These are phyloP conservation scores for Parastagonospora nodorum DNA, from an alignment of 2,329 filamentous ascomycete species.

Conservation along the genomic window DNA sequence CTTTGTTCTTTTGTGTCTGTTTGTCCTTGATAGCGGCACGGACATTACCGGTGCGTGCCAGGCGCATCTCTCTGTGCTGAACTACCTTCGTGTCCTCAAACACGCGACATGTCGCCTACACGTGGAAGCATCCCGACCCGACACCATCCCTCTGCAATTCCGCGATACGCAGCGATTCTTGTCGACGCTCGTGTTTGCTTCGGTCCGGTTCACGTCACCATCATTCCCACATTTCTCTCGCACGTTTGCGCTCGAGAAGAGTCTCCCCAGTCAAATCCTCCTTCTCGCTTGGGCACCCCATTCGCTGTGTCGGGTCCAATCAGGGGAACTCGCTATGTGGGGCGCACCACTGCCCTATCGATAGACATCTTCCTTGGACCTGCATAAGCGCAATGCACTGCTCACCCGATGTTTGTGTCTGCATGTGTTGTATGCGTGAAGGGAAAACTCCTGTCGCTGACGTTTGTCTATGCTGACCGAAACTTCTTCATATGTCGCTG, in stretches of 20 bases:
- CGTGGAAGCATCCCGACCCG: not conserved
- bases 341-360: slow-evolving; percentile 5
- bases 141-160: not conserved
- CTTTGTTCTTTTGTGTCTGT: not conserved
- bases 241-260: slow-evolving; percentile 1
- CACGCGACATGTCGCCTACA: not conserved
- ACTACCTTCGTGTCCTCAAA: slow-evolving; percentile 1
- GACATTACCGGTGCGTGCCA: not conserved
- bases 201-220: not conserved
- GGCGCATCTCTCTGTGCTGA: not conserved
- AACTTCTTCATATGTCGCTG: too few relatives aligned
- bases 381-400: too few relatives aligned
- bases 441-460: too few relatives aligned
- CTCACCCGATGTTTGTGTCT: too few relatives aligned
- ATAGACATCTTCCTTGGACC: not conserved
- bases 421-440: too few relatives aligned
- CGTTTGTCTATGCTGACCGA: too few relatives aligned
- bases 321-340: not conserved
- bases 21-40: not conserved
- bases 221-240: not conserved
- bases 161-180: not conserved
- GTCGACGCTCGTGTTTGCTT: not conserved
- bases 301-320: not conserved
- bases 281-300: not conserved
- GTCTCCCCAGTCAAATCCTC: slow-evolving; percentile 1